phyloP scores from a whole-genome alignment of 106 monocot species.

The Cymbidium sinense region DNA sequence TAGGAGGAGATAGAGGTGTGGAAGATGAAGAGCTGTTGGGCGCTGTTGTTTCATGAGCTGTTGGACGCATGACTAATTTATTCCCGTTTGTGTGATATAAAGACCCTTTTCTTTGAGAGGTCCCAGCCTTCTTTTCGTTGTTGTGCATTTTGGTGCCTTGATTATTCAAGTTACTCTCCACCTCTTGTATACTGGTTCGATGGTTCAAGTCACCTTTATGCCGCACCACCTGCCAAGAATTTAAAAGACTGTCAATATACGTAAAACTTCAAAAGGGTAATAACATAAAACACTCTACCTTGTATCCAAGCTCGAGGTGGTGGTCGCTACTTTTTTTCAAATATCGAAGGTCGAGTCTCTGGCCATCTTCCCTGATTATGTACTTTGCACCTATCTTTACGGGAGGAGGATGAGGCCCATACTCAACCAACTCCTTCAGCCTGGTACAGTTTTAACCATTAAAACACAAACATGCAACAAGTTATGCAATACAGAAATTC shows the following conservation, averaged over 20 bases:
- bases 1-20: too few species aligned
- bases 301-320: conserved; percentile 95
- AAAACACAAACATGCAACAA: too few species aligned
- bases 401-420: conserved; percentile 96
- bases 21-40: too few species aligned
- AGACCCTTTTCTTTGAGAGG: background rate
- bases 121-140: background rate
- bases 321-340: conserved; percentile 98
- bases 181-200: background rate
- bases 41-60: too few species aligned
- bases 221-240: conserved; percentile 67
- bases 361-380: conserved; percentile 97
- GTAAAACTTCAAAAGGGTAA: background rate
- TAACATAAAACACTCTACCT: conserved; percentile 26
- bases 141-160: background rate
- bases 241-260: background rate
- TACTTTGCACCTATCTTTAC: conserved; percentile 98
- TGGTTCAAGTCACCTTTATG: too few species aligned
- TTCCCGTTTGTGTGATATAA: background rate
- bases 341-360: conserved; percentile 91
- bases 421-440: too few species aligned
- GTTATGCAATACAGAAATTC: too few species aligned
- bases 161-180: background rate
- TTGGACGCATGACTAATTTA: background rate
- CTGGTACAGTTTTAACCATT: too few species aligned